These are phyloP conservation scores for Escovopsis sp. DNA, from an alignment of 2,329 filamentous ascomycete genomes.

Conservation along the genomic window DNA sequence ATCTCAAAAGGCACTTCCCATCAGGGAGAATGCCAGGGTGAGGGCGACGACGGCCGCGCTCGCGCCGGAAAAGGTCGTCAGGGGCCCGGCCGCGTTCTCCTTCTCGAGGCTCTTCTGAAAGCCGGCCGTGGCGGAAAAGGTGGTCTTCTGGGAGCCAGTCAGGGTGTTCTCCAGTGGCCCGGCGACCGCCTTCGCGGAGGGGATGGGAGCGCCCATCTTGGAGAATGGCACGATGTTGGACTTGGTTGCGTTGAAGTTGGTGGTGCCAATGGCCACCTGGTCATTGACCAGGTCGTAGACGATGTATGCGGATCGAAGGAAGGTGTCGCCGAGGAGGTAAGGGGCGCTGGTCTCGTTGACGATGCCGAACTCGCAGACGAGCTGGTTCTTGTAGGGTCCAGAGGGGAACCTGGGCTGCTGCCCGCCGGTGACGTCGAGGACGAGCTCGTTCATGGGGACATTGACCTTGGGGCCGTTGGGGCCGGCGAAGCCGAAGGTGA, in stretches of 20 bases:
- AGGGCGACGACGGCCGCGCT: conserved; percentile 8
- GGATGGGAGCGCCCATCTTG: conserved; percentile 34
- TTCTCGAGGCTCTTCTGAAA: conserved; percentile 12
- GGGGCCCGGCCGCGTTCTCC: conserved; percentile 8
- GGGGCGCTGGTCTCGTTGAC: conserved; percentile 29
- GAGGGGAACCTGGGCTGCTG: conserved; percentile 20
- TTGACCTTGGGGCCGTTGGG: conserved; percentile 33
- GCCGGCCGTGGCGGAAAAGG: conserved; percentile 17
- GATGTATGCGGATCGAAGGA: conserved; percentile 44
- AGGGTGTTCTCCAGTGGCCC: conserved; percentile 20
- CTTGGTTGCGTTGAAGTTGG: conserved; percentile 38
- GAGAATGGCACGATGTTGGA: conserved; percentile 36
- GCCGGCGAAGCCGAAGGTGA: conserved; percentile 40
- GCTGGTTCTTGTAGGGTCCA: conserved; percentile 29
- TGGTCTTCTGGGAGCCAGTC: conserved; percentile 9
- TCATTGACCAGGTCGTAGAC: conserved; percentile 46
- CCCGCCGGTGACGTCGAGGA: conserved; percentile 28
- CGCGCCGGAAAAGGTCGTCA: conserved; percentile 5
- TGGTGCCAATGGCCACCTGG: conserved; percentile 38
- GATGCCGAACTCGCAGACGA: conserved; percentile 41
- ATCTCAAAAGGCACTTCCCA: conserved; percentile 5
- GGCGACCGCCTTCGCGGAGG: conserved; percentile 31
- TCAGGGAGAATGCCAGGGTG: conserved; percentile 11
- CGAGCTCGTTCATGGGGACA: conserved; percentile 40
- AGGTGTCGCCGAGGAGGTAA: conserved; percentile 41